Percentiles rank a stretch among this genome's conserved stretches.
phyloP scores from a whole-genome alignment of 139 green algal genomes.

The Micractinium conductrix region DNA sequence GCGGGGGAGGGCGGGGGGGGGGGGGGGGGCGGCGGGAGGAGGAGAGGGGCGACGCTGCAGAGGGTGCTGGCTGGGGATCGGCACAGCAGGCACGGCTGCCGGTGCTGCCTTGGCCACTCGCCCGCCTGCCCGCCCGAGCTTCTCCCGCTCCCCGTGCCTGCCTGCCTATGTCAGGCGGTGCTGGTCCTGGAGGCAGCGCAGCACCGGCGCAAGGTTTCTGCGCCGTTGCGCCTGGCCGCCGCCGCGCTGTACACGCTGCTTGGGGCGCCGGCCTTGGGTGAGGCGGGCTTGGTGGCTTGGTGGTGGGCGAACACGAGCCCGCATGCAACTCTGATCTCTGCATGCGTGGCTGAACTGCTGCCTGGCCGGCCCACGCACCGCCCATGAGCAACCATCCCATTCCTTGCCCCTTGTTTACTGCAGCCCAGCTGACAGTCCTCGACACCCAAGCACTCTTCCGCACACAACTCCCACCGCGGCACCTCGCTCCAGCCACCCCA shows the following conservation, averaged over 20 bases:
- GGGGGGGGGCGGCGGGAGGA: too few relatives aligned
- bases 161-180: slow-evolving; percentile 57
- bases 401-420: too few relatives aligned
- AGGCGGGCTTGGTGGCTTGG: too few relatives aligned
- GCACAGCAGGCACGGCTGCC: neutral
- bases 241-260: slow-evolving; percentile 64
- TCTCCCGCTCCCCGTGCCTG: too few relatives aligned
- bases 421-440: too few relatives aligned
- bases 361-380: too few relatives aligned
- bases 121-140: neutral
- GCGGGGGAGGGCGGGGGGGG: neutral
- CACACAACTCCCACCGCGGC: too few relatives aligned
- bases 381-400: too few relatives aligned
- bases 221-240: slow-evolving; percentile 62
- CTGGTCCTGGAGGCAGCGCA: slow-evolving; percentile 55
- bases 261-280: slow-evolving; percentile 41
- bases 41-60: neutral
- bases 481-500: neutral
- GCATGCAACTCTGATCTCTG: too few relatives aligned
- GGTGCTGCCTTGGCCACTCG: neutral
- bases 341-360: neutral
- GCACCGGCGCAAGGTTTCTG: slow-evolving; percentile 54
- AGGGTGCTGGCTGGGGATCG: neutral
- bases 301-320: too few relatives aligned
- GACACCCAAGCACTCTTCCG: too few relatives aligned